Evolutionary conservation across 352 stramenopile genomes (phyloP).

Genomic region (Pythium biforme): DNA sequence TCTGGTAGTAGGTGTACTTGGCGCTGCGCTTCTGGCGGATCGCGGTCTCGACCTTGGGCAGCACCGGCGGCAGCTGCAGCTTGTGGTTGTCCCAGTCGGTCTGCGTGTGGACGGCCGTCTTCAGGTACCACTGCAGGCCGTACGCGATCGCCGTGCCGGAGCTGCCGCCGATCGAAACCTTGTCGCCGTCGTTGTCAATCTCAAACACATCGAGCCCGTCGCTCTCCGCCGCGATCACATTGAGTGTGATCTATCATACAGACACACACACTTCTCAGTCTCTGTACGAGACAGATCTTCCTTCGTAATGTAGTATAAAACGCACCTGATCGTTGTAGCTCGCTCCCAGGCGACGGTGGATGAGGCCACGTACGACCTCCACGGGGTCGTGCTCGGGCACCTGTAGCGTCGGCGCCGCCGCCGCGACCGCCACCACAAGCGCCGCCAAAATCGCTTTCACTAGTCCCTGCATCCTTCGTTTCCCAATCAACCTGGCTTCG

Average conservation of each 20-base stretch:
- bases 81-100: constrained; percentile 82
- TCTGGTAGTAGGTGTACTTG: constrained; percentile 91
- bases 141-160: constrained; percentile 71
- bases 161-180: constrained; percentile 37
- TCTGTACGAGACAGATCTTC: neutral
- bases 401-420: constrained; percentile 24
- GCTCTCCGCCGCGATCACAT: constrained; percentile 33
- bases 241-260: constrained; percentile 46
- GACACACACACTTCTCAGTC: neutral
- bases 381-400: constrained; percentile 46
- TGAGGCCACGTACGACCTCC: constrained; percentile 48
- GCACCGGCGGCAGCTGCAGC: constrained; percentile 48
- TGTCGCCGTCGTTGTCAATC: constrained; percentile 40
- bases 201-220: constrained; percentile 68
- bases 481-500: neutral
- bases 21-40: constrained; percentile 54
- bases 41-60: constrained; percentile 39
- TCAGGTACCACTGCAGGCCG: constrained; percentile 77
- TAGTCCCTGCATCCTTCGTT: neutral
- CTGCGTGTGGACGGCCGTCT: constrained; percentile 66
- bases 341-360: constrained; percentile 49
- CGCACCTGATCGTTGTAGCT: constrained; percentile 65
- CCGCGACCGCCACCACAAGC: constrained; percentile 17
- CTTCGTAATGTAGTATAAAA: too few relatives aligned
- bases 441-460: constrained; percentile 5